phyloP scores from a whole-genome alignment of 1,139 yeast genomes.

The Debaryomyces subglobosus region DNA sequence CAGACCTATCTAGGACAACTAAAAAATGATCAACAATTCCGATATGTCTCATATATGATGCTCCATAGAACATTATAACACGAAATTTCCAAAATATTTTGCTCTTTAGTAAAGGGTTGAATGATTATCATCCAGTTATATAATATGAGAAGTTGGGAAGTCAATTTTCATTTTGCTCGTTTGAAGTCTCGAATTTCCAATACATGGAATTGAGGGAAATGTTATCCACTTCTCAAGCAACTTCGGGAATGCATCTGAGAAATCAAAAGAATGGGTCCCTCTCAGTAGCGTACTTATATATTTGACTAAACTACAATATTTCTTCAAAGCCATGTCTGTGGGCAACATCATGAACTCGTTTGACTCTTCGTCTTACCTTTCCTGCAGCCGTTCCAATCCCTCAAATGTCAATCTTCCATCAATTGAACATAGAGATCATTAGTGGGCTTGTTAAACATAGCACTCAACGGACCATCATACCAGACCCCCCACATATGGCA shows the following conservation, averaged over 20 bases:
- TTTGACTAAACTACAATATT: conserved; percentile 59
- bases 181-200: conserved; percentile 61
- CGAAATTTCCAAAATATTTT: no score
- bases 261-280: conserved; percentile 60
- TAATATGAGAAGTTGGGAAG: no score
- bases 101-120: no score
- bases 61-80: no score
- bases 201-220: conserved; percentile 48
- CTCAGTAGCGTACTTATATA: conserved; percentile 49
- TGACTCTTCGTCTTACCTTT: conserved; percentile 70
- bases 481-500: conserved; percentile 67
- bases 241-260: conserved; percentile 61
- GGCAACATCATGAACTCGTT: conserved; percentile 83
- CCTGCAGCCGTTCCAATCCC: conserved; percentile 66
- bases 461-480: conserved; percentile 89
- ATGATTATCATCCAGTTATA: no score
- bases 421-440: conserved; percentile 73
- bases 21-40: no score
- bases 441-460: conserved; percentile 74
- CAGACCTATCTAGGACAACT: no score
- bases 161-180: conserved; percentile 44
- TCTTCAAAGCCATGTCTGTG: conserved; percentile 67
- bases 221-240: conserved; percentile 69
- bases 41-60: no score
- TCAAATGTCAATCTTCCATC: conserved; percentile 69